These are phyloP conservation scores for Citropsis articulata DNA, from an alignment of 345 rosid genomes.

Conservation along the genomic window DNA sequence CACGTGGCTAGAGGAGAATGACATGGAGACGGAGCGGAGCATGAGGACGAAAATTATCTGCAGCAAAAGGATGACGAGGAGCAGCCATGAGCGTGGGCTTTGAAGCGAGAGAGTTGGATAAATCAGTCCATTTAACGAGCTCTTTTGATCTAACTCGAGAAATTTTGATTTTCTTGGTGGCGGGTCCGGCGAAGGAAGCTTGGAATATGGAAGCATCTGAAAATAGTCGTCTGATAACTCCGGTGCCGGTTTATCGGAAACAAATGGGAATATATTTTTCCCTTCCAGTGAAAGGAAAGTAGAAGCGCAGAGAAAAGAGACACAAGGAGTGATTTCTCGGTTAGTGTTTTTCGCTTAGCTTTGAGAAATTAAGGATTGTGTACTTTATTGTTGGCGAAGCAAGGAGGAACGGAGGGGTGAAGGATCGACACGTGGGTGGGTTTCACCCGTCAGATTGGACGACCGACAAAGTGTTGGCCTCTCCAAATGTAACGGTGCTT, in stretches of 20 bases:
- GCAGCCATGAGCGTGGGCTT: conserved; percentile 58
- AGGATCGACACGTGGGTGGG: conserved; percentile 34
- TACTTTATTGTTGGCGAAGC: not conserved
- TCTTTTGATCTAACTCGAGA: conserved; percentile 37
- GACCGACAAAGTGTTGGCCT: conserved; percentile 28
- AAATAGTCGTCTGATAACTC: not conserved
- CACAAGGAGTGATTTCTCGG: not conserved
- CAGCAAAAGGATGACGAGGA: conserved; percentile 49
- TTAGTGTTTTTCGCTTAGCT: not conserved
- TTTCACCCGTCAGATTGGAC: conserved; percentile 21
- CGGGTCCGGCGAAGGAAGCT: conserved; percentile 40
- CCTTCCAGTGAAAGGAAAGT: not conserved
- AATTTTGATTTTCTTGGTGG: conserved; percentile 27
- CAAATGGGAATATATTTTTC: not conserved
- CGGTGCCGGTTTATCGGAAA: conserved; percentile 29
- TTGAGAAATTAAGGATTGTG: not conserved
- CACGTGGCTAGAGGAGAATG: conserved; percentile 24
- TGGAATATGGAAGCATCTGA: conserved; percentile 55
- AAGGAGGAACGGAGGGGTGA: conserved; percentile 14
- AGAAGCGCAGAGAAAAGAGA: not conserved
- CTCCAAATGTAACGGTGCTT: conserved; percentile 16
- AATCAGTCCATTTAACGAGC: conserved; percentile 33
- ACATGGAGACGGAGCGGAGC: conserved; percentile 49
- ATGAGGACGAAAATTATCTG: conserved; percentile 60
- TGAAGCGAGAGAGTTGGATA: conserved; percentile 33